Evolutionary conservation across 345 rosid genomes (phyloP).

Genomic region (Conringia planisiliqua): DNA sequence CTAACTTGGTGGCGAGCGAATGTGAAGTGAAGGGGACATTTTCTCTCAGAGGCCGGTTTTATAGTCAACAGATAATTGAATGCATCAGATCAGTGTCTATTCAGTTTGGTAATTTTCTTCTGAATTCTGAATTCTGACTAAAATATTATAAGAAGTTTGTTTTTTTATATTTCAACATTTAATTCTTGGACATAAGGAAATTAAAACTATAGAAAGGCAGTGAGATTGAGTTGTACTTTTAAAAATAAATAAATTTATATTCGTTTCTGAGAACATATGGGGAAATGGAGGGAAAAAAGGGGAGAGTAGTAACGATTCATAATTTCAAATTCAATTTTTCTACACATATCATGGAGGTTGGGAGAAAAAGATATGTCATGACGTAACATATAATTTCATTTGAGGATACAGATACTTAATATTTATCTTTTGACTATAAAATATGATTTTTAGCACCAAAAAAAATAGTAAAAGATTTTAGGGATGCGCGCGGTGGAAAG

Average conservation of each 20-base stretch:
- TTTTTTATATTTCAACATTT: too few species aligned
- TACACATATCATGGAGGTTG: neutral
- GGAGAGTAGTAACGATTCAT: neutral
- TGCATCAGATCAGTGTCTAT: constrained; percentile 20
- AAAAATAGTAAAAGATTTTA: neutral
- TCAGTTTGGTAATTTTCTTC: constrained; percentile 18
- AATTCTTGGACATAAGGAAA: neutral
- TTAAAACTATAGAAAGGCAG: neutral
- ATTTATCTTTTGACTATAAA: too few species aligned
- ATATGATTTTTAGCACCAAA: too few species aligned
- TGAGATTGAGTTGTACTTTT: constrained; percentile 10
- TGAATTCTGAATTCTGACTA: neutral
- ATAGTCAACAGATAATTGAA: constrained; percentile 21
- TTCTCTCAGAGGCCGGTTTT: neutral
- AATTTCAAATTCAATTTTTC: neutral
- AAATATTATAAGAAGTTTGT: neutral
- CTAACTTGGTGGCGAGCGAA: constrained; percentile 34
- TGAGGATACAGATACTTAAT: too few species aligned
- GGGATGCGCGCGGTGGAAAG: neutral
- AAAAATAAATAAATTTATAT: neutral
- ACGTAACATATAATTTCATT: neutral
- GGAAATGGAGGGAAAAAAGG: constrained; percentile 16
- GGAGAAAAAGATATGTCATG: neutral
- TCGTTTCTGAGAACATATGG: neutral
- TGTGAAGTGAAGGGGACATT: constrained; percentile 14